Base-by-base conservation (phyloP, 371 early-diverging fungal genomes). In the Zychaea mexicana region DNA sequence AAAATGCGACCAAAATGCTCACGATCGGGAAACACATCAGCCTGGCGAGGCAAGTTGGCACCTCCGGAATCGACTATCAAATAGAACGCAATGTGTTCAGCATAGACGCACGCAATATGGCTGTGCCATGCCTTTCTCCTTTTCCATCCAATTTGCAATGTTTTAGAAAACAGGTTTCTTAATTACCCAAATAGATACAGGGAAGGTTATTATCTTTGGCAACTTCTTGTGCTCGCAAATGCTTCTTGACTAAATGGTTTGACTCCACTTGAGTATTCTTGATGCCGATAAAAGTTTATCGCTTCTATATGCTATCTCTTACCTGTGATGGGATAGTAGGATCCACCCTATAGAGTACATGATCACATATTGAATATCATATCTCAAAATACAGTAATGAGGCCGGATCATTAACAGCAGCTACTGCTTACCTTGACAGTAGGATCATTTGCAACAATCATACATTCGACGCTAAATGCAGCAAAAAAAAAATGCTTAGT, bases 1-100 rank as follows among this genome's bases (percentile, higher is more conserved):
- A 98, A 98, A 60, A 96, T 97, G 31, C 99, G 88, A 31, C 99
- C 99, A 79, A 98, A 98, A 74, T 98, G 99, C 55, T 97, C 97
- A 66, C 91, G 88, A 74, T 97, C 98, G 24, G 98, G 98, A 81
- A 98, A 98, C 12, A 98, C 98, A 54, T 98, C 96, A 36, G 94
- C 90, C 74, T 96, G 96, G 60, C 92, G 87, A 42, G 98, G 98
- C 70, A 98, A 77, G 72, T 97, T 97, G 58, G 98, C 98, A 70
- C 98, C 98, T 54, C 98, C 98, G 64, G 94, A 94, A 73, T 98
- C 98, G 52, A 98, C 98, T 85, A 27, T 42, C 19, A 17, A 38
- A 15, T n/a, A 33, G 38, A 36, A n/a, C n/a, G n/a, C n/a, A 36
- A 36, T 36, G 38, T 15, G 38, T 9, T 36, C 9, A 36, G 1